phyloP scores from a whole-genome alignment of 1,139 yeast genomes.

The Blastobotrys persicus region DNA sequence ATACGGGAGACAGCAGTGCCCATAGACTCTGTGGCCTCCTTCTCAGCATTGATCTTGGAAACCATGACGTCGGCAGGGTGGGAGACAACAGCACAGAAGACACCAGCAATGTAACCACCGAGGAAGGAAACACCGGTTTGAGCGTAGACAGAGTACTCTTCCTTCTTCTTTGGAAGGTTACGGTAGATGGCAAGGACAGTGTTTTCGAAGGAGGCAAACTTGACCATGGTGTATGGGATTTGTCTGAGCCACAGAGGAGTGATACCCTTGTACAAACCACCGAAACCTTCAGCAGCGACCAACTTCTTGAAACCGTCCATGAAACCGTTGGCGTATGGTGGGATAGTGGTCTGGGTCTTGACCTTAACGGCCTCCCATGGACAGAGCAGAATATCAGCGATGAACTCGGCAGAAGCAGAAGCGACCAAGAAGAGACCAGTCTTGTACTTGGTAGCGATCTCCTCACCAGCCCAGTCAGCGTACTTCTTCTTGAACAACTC shows the following conservation, averaged over 20 bases:
- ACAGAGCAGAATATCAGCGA: slow-evolving; percentile 85
- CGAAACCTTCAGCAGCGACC: slow-evolving; percentile 62
- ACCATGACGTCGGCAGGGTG: slow-evolving; percentile 99
- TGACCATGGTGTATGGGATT: slow-evolving; percentile 95
- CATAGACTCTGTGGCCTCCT: slow-evolving; percentile 61
- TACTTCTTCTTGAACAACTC: slow-evolving; percentile 83
- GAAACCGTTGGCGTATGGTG: slow-evolving; percentile 67
- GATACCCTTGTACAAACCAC: slow-evolving; percentile 76
- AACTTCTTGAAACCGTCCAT: slow-evolving; percentile 67
- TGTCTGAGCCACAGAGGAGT: slow-evolving; percentile 93
- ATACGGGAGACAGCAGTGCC: slow-evolving; percentile 69
- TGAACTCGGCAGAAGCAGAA: slow-evolving; percentile 87
- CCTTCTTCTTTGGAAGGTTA: slow-evolving; percentile 36
- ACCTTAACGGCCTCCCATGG: slow-evolving; percentile 94
- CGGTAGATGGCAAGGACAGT: slow-evolving; percentile 52
- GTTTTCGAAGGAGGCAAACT: slow-evolving; percentile 89
- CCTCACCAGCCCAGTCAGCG: slow-evolving; percentile 64
- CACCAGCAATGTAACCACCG: slow-evolving; percentile 96
- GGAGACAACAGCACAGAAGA: slow-evolving; percentile 88
- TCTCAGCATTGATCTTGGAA: slow-evolving; percentile 80
- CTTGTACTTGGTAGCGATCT: slow-evolving; percentile 59
- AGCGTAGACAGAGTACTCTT: slow-evolving; percentile 54
- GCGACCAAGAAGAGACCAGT: slow-evolving; percentile 78
- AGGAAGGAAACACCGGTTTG: slow-evolving; percentile 92
- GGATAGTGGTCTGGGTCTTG: slow-evolving; percentile 86